Evolutionary conservation across 352 stramenopile species (phyloP), one percentile per base, ranked within the genome.

Genomic region (Pythium phragmitis): DNA sequence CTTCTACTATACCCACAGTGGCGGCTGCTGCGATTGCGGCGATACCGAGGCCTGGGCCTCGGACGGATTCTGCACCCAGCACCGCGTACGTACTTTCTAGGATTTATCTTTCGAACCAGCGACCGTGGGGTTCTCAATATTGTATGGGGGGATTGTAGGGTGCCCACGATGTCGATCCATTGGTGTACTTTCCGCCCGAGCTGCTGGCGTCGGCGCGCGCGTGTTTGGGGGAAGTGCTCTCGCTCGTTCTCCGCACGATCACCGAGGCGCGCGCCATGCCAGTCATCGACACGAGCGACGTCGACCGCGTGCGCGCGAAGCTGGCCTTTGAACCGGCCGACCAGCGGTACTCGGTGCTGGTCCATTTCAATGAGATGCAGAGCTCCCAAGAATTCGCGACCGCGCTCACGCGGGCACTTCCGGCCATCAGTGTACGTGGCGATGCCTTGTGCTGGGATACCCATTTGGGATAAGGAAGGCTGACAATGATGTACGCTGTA

Each of bases 1-100:
- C 60, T 97, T 98, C 58, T 98, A 98, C 73, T 96, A 97, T 63
- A 95, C 92, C 50, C 84, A 91, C 48, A 96, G 98, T 68, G 96
- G 96, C 16, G 97, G 96, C 33, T 99, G 97, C 79, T 99, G 97
- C 69, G 96, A 99, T 76, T 99, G 97, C 69, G 96, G 96, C 58
- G 96, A 99, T 82, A 88, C 90, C 3, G 96, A 98, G 72, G 97
- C 97, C 0, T 99, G 96, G 97, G 90, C 97, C 19, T 78, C 84
- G 0, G 81, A 90, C 14, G 96, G 96, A 12, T 99, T 99, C 73
- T 99, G 97, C 72, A 83, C 74, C 8, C 76, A 87, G 53, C 97
- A 99, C 75, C 97, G 97, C 51, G 66, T 67, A 61, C 53, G 65
- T 52, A 50, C 7, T 30, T 21, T 50, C 45, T 50, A 11, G 17